Base-by-base conservation (phyloP, 2,329 filamentous ascomycete species). In the Aspergillus novoparasiticus region DNA sequence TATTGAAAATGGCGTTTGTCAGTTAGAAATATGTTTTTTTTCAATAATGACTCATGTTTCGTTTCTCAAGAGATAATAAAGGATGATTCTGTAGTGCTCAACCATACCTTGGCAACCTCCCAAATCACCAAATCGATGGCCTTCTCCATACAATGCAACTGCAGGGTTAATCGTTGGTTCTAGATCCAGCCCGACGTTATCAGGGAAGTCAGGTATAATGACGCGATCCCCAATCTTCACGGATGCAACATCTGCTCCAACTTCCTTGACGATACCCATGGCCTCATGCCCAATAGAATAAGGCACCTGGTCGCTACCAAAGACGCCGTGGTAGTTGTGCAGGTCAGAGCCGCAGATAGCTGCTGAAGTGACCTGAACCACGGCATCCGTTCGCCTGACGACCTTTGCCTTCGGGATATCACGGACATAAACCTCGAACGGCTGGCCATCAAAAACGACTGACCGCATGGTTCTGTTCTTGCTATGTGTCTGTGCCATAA, bases 311-410 rank as follows among this genome's bases (percentile, higher is more conserved):
- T 45, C 11, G 26, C 36, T 30, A 9, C 39, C 55, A 23, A 30
- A 41, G 11, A n/a, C 39, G 23, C 34, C 55, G n/a, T 43, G 55
- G 39, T 57, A 57, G 16, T 26, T 57, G 36, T 57, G 55, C 21
- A 57, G 36, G 23, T 57, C 55, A 8, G 34, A 45, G 12, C 55
- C 55, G 39, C 55, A 57, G 55, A 57, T 57, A n/a, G 55, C 55
- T 19, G 55, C 34, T 11, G 34, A 26, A 6, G 34, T 41, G 34
- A 57, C 23, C 6, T 32, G 55, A 57, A 46, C 21, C n/a, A 57
- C 12, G 8, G 26, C 36, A 26, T 57, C 55, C 8, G 55, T 57
- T 45, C 11, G 43, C 43, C 10, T 23, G 43, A 45, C 10, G 6
- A 45, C 43, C 19, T 45, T 45, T 45, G 43, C 43, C 43, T 45